phyloP scores from a whole-genome alignment of 2,329 filamentous ascomycete genomes.

The Dactylonectria estremocensis region DNA sequence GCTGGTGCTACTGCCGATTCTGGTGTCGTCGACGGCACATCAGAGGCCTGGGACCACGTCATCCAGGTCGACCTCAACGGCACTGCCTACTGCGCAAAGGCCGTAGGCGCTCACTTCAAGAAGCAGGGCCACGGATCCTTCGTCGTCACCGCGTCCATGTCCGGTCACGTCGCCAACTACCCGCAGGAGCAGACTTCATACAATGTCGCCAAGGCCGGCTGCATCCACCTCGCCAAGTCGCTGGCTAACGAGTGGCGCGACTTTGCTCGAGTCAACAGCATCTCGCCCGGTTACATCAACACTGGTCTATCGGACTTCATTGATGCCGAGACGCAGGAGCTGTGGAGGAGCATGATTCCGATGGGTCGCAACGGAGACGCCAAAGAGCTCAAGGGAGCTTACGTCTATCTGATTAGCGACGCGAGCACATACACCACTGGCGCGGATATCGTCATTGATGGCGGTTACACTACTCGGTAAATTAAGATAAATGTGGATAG shows the following conservation, averaged over 20 bases:
- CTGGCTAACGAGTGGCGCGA: slow-evolving; percentile 70
- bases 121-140: slow-evolving; percentile 62
- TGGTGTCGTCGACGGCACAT: slow-evolving; percentile 76
- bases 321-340: slow-evolving; percentile 24
- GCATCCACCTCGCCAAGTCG: slow-evolving; percentile 68
- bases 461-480: slow-evolving; percentile 47
- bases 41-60: slow-evolving; percentile 76
- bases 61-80: slow-evolving; percentile 61
- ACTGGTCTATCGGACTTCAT: slow-evolving; percentile 64
- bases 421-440: slow-evolving; percentile 67
- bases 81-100: slow-evolving; percentile 61
- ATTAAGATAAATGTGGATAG: too few species aligned
- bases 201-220: slow-evolving; percentile 68
- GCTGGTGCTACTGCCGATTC: slow-evolving; percentile 78
- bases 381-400: slow-evolving; percentile 75
- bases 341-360: slow-evolving; percentile 60
- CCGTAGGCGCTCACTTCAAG: slow-evolving; percentile 60
- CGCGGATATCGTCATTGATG: slow-evolving; percentile 64
- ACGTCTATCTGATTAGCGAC: slow-evolving; percentile 68
- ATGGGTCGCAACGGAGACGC: slow-evolving; percentile 73
- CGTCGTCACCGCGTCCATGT: slow-evolving; percentile 67
- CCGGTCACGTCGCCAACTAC: slow-evolving; percentile 64
- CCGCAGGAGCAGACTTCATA: slow-evolving; percentile 69
- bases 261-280: slow-evolving; percentile 70
- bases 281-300: slow-evolving; percentile 64